Conservation (phyloP, 2,329 filamentous ascomycete species). For the Penicillium brasilianum region DNA sequence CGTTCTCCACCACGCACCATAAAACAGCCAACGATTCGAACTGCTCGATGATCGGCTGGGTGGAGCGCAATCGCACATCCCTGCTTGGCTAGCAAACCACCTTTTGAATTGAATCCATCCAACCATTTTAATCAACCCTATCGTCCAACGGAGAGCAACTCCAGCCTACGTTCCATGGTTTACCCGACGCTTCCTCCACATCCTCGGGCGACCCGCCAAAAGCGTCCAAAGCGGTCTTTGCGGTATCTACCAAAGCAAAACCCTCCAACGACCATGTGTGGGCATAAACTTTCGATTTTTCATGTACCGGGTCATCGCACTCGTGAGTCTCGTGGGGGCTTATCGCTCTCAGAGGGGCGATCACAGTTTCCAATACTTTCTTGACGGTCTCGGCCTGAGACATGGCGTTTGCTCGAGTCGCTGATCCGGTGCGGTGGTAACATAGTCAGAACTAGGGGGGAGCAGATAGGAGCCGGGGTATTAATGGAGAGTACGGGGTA, state of each 20-base stretch:
- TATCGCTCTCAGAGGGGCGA: not conserved
- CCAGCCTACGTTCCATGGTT: slow-evolving; percentile 18
- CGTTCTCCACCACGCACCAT: slow-evolving; percentile 12
- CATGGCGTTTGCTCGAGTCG: slow-evolving; percentile 22
- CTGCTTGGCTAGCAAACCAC: slow-evolving; percentile 19
- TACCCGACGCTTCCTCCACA: not conserved
- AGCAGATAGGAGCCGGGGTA: not conserved
- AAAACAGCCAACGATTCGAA: slow-evolving; percentile 8
- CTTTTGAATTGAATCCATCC: slow-evolving; percentile 25
- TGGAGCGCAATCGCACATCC: slow-evolving; percentile 23
- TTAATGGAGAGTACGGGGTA: slow-evolving; percentile 6
- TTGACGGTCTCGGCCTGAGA: slow-evolving; percentile 16
- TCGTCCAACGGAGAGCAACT: not conserved
- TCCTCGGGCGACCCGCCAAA: not conserved
- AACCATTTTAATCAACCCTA: slow-evolving; percentile 12
- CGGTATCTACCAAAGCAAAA: too few species aligned
- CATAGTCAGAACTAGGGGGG: not conserved
- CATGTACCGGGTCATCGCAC: not conserved
- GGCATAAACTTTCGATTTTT: not conserved
- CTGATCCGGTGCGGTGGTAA: slow-evolving; percentile 13
- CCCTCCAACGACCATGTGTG: not conserved
- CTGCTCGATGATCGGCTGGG: slow-evolving; percentile 15
- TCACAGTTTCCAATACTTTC: not conserved
- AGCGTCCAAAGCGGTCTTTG: not conserved
- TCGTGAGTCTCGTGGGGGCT: not conserved